phyloP scores from a whole-genome alignment of 2,329 filamentous ascomycete genomes.

The Ophiostoma pallidulum region DNA sequence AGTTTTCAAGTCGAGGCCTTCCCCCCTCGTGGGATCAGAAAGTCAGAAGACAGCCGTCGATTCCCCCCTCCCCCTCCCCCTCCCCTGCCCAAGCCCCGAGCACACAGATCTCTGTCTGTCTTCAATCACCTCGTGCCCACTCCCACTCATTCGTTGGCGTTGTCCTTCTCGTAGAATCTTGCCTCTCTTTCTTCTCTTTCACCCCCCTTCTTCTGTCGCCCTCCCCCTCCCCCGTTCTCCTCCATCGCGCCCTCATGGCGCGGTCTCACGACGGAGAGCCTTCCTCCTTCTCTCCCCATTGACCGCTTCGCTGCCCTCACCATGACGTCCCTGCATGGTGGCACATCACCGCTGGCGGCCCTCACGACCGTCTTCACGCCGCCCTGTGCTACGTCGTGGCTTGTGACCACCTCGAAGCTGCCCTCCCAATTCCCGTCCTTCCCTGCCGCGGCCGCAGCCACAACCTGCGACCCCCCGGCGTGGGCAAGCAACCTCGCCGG shows the following conservation, averaged over 20 bases:
- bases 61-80: background rate
- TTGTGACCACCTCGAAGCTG: slow-evolving; percentile 30
- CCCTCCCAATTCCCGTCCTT: slow-evolving; percentile 32
- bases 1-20: background rate
- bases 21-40: background rate
- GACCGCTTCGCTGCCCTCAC: background rate
- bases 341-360: slow-evolving; percentile 26
- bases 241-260: background rate
- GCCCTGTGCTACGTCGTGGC: slow-evolving; percentile 30
- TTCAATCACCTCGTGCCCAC: background rate
- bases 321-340: slow-evolving; percentile 19
- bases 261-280: background rate
- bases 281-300: background rate
- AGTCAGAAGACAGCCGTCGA: background rate
- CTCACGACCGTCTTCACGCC: slow-evolving; percentile 33
- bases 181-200: background rate
- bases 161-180: background rate
- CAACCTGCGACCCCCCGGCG: slow-evolving; percentile 23
- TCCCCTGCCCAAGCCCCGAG: background rate
- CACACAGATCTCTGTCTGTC: background rate
- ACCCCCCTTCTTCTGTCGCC: background rate
- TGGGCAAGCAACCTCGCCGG: slow-evolving; percentile 27
- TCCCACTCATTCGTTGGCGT: background rate
- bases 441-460: slow-evolving; percentile 19
- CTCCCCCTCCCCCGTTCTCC: background rate